phyloP scores from a whole-genome alignment of 2,329 filamentous ascomycete genomes.

The Cladosporium phlei region DNA sequence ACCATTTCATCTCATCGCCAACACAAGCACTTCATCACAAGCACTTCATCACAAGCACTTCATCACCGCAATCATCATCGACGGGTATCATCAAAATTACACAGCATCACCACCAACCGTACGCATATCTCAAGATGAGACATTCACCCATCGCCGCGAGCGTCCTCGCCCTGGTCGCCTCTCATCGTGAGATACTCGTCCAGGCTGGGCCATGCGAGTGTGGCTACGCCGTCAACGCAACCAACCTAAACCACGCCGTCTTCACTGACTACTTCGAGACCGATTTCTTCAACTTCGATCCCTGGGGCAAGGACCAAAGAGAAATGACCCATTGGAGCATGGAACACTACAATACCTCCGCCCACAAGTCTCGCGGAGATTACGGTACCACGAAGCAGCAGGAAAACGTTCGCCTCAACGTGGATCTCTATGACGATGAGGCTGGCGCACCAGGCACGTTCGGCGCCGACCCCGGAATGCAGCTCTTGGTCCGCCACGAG shows the following conservation, averaged over 20 bases:
- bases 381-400: slow-evolving; percentile 61
- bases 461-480: slow-evolving; percentile 49
- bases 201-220: slow-evolving; percentile 61
- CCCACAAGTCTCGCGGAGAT: slow-evolving; percentile 54
- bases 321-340: slow-evolving; percentile 53
- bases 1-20: no score
- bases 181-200: no score
- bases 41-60: no score
- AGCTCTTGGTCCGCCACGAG: slow-evolving; percentile 51
- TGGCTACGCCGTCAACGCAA: slow-evolving; percentile 58
- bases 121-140: no score
- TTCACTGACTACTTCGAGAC: slow-evolving; percentile 69
- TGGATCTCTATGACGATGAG: slow-evolving; percentile 42
- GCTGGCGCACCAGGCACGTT: slow-evolving; percentile 40
- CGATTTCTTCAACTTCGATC: slow-evolving; percentile 49
- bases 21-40: no score
- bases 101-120: no score
- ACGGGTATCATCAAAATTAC: no score
- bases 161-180: no score
- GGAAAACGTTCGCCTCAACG: slow-evolving; percentile 55
- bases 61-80: no score
- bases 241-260: slow-evolving; percentile 39
- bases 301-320: slow-evolving; percentile 34
- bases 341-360: slow-evolving; percentile 63
- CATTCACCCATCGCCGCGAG: no score